Evolutionary conservation across 129 eudicot genomes (phyloP), one percentile per base, ranked within the genome.

Genomic region (Pseudognaphalium luteoalbum): DNA sequence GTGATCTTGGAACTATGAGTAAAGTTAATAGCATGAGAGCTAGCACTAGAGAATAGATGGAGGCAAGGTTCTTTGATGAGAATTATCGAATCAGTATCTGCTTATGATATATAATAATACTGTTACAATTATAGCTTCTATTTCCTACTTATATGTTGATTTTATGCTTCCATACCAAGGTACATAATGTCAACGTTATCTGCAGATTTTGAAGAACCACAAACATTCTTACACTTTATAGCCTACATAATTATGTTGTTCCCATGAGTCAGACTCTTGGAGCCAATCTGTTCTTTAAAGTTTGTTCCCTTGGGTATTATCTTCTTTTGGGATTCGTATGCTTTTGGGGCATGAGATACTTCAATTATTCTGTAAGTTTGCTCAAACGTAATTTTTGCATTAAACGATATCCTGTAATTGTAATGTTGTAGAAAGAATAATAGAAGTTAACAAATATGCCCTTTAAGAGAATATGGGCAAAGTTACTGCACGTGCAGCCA

Each of bases 341-440:
- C 64, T 61, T 61, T 14, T 11, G 67, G 67, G 67, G 37, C 3
- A 25, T 25, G 28, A 25, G 66, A 34, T 57, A 34, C 67, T 35
- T 6, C 29, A 73, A 58, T 25, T 30, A 74, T 29, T 17, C 70
- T 22, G 60, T 60, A 74, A 44, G 78, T 74, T 42, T 60, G 28
- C 41, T 2, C 78, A 28, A 11, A 22, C 29, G 22, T 37, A n/a
- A n/a, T 15, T 73, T 37, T 60, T 20, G 39, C 50, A 73, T 12
- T 9, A 10, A 39, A 42, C 17, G 10, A 44, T 30, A 41, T 39
- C 47, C 39, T 41, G 50, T 66, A 60, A 9, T 60, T 60, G 28
- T 25, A 25, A 25, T 25, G 1, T 25, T 25, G 66, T 9, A 44
- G 11, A 44, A 39, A 39, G 44, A 39, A 6, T 39, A 8, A 6